phyloP scores from a whole-genome alignment of 2,329 filamentous ascomycete species.

The Scedosporium aurantiacum region DNA sequence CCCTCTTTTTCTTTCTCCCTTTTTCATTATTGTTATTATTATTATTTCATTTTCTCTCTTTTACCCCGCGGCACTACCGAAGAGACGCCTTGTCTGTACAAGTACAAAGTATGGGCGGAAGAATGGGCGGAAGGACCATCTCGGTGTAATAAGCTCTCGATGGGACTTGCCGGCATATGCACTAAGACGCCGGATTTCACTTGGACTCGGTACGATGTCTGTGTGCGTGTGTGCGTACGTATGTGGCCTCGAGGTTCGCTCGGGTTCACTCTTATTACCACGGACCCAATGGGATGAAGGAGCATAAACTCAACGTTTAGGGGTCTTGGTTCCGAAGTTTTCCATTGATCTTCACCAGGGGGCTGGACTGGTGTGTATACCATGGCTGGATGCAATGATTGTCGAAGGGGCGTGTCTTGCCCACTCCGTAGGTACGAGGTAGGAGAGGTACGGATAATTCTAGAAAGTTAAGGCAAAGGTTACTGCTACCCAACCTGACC shows the following conservation, averaged over 20 bases:
- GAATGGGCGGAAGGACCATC: neutral
- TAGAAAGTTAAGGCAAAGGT: no score
- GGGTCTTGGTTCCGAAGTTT: no score
- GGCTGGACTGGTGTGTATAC: no score
- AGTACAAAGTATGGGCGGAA: neutral
- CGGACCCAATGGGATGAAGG: neutral
- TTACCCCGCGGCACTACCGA: neutral
- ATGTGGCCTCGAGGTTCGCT: no score
- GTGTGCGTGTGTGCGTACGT: neutral
- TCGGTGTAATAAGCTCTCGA: neutral
- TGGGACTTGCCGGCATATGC: neutral
- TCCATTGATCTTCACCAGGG: no score
- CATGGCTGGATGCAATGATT: no score
- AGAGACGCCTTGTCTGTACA: neutral
- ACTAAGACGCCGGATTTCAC: neutral
- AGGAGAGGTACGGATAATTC: no score
- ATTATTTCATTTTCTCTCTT: neutral
- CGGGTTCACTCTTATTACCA: neutral
- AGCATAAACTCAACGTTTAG: no score
- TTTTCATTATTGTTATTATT: neutral
- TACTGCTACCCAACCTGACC: no score
- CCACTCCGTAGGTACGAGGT: no score
- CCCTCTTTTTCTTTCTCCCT: neutral
- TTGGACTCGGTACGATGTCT: neutral
- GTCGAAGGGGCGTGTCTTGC: no score